Evolutionary conservation across 2,329 filamentous ascomycete species (phyloP).

Genomic region (Thyridium curvatum): DNA sequence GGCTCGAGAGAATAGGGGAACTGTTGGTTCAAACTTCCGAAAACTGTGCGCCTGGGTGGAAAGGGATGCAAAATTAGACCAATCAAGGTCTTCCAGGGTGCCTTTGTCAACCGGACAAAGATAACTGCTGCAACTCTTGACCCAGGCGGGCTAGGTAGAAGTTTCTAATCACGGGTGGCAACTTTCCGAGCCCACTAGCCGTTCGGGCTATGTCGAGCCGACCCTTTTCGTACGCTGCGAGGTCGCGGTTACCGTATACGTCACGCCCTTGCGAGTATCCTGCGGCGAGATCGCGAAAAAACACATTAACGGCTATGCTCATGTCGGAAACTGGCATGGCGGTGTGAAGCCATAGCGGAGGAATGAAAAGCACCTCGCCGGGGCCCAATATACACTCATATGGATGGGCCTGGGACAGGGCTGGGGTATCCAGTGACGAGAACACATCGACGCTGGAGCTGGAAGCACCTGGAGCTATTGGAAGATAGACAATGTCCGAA

Average conservation of each 20-base stretch:
- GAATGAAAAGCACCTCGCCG: conserved; percentile 75
- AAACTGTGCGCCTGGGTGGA: conserved; percentile 5
- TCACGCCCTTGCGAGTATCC: conserved; percentile 72
- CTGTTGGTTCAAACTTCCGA: conserved; percentile 25
- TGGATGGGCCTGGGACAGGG: conserved; percentile 48
- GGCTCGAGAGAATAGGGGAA: conserved; percentile 27
- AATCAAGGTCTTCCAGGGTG: neutral
- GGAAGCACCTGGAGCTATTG: conserved; percentile 70
- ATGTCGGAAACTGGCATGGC: conserved; percentile 50
- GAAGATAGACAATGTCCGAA: conserved; percentile 61
- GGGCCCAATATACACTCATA: conserved; percentile 59
- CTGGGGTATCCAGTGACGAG: conserved; percentile 30
- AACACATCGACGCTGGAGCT: conserved; percentile 76
- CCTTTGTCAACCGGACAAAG: neutral
- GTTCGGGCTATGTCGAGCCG: conserved; percentile 67
- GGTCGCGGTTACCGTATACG: conserved; percentile 82
- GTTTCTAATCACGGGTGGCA: conserved; percentile 59
- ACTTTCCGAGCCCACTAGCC: conserved; percentile 51
- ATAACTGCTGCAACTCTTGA: conserved; percentile 48
- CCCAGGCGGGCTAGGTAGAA: conserved; percentile 73
- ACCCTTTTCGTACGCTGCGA: conserved; percentile 79
- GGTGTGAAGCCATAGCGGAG: conserved; percentile 79
- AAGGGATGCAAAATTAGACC: neutral
- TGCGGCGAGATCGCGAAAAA: conserved; percentile 66
- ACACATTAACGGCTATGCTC: conserved; percentile 82